Evolutionary conservation across 768 basidiomycete genomes (phyloP), one percentile per base, ranked within the genome.

Genomic region (Lyophyllum decastes): DNA sequence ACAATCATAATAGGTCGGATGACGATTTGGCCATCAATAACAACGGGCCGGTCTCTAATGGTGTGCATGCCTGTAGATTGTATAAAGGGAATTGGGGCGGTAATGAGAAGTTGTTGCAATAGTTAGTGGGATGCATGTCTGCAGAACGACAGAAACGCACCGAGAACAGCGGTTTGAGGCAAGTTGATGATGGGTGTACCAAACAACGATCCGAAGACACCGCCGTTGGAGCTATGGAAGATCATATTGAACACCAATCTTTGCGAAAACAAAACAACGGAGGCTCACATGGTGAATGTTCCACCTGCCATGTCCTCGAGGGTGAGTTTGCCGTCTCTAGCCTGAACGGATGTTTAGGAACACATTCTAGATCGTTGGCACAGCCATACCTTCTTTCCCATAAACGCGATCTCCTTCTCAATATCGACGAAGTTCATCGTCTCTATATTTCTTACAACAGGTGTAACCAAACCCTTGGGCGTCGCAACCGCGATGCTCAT

Each of bases 131-230:
- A 16, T 30, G 26, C n/a, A 30, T 9, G 26, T n/a, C 30, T 46
- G 24, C 34, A 24, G 27, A 46, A 49, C 43, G 33, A 43, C 17
- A 34, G n/a, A 30, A 16, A 73, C 81, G 60, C 65, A 82, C 91
- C 95, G 54, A 99, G 85, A 7, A 98, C 94, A 52, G 95, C 96
- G 22, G 94, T 76, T 72, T 98, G 96, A 4, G 95, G 96, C 45
- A 95, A 79, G 80, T 98, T 98, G 77, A 98, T 96, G 69, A 99
- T 99, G 35, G 96, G 96, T n/a, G 96, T 99, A 40, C 96, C 96
- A 68, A 89, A 97, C 49, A 99, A 78, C 49, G 94, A 96, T 44
- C 96, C 96, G 68, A 99, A 99, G 70, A 99, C 96, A 66, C 96
- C 96, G 45, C 96, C 97, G 69, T 99, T 99, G 40, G 97, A 98